Conservation (phyloP, 371 early-diverging fungal species). For the Haplosporangium sp. region DNA sequence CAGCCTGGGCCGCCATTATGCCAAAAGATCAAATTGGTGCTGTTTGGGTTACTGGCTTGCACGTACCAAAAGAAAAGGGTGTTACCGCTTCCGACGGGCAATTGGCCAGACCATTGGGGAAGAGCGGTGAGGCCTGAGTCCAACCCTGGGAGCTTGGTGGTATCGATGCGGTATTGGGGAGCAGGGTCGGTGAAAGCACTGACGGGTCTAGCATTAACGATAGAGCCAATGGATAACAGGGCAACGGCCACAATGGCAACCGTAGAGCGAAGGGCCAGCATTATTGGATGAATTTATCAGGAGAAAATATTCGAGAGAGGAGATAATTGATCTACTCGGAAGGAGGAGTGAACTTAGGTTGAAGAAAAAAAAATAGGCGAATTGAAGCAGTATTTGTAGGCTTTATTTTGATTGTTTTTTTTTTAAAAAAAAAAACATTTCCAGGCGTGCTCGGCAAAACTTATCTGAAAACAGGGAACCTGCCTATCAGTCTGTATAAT, state of each 20-base stretch:
- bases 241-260: neutral
- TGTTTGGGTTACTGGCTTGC: neutral
- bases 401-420: too few species aligned
- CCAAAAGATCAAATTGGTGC: constrained; percentile 3
- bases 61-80: neutral
- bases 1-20: constrained; percentile 1
- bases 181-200: neutral
- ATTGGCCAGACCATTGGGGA: neutral
- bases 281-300: neutral
- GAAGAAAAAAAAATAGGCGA: too few species aligned
- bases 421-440: too few species aligned
- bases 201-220: neutral
- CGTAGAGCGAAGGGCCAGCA: neutral
- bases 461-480: too few species aligned
- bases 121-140: neutral
- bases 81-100: neutral
- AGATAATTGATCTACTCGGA: neutral
- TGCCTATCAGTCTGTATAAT: too few species aligned
- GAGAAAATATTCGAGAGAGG: neutral
- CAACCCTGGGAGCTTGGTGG: neutral
- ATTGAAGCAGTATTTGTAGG: too few species aligned
- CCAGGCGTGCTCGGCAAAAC: too few species aligned
- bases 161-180: neutral
- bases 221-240: neutral
- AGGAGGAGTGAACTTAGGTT: neutral